Percentiles rank a stretch among this genome's conserved stretches.
phyloP scores from a whole-genome alignment of 1,284 basidiomycete species.

The Leccinum pachyderme region DNA sequence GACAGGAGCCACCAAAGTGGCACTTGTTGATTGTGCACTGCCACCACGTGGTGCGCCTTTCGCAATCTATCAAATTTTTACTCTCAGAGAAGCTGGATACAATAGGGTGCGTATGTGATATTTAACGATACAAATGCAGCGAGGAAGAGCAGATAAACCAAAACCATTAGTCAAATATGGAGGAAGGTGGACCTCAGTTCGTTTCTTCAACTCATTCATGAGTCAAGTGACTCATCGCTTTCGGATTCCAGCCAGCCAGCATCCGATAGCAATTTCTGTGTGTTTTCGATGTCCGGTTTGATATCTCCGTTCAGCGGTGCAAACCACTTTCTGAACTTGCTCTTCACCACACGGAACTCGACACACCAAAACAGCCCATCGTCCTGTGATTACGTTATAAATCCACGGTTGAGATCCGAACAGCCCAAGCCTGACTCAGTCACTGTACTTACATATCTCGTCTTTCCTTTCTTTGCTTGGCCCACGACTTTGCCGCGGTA shows the following conservation, averaged over 20 bases:
- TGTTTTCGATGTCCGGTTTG: constrained; percentile 50
- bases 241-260: constrained; percentile 23
- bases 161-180: neutral
- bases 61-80: too few species aligned
- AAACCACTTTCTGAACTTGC: constrained; percentile 48
- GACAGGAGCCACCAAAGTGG: constrained; percentile 23
- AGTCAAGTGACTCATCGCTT: neutral
- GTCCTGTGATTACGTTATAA: constrained; percentile 29
- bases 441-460: constrained; percentile 45
- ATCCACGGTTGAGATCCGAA: neutral
- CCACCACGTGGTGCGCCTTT: too few species aligned
- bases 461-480: constrained; percentile 42
- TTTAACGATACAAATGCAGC: constrained; percentile 10
- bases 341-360: constrained; percentile 37
- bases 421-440: neutral
- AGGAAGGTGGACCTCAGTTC: neutral
- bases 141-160: neutral
- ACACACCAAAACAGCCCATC: constrained; percentile 54
- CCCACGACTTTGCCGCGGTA: constrained; percentile 46
- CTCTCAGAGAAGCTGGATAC: neutral
- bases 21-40: constrained; percentile 10
- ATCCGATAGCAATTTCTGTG: constrained; percentile 41
- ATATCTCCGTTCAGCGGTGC: constrained; percentile 62
- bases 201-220: neutral
- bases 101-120: constrained; percentile 2